Conservation (phyloP, 352 stramenopile species). For the Pythium oligandrum region DNA sequence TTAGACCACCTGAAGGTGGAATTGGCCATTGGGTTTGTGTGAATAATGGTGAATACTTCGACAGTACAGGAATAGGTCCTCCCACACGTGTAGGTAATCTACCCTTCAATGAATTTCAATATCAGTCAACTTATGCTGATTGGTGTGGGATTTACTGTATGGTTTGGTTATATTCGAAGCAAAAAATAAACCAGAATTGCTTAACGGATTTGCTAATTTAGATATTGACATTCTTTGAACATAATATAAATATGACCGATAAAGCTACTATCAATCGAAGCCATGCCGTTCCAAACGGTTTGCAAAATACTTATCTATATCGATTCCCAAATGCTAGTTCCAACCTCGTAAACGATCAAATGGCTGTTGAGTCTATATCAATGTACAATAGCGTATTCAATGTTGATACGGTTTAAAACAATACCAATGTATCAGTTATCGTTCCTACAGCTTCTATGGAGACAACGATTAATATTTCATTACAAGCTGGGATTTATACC, state of each 20-base stretch:
- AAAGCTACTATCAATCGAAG: background rate
- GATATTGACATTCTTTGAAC: conserved; percentile 3
- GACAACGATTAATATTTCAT: conserved; percentile 9
- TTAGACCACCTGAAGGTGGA: too few relatives aligned
- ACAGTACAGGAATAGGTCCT: conserved; percentile 1
- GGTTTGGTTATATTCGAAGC: conserved; percentile 6
- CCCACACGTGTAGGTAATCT: conserved; percentile 2
- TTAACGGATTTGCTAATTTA: conserved; percentile 5
- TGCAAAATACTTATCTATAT: conserved; percentile 15
- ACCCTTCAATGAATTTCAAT: conserved; percentile 8
- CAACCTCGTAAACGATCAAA: conserved; percentile 15
- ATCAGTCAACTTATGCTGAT: conserved; percentile 3
- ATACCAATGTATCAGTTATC: conserved; percentile 16
- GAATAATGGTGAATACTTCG: conserved; percentile 3
- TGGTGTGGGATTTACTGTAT: conserved; percentile 4
- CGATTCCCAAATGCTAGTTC: conserved; percentile 8
- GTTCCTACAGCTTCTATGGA: conserved; percentile 17
- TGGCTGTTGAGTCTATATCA: conserved; percentile 14
- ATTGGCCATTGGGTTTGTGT: background rate
- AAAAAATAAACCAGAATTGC: conserved; percentile 1
- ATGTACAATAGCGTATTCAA: conserved; percentile 23
- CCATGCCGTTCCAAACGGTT: conserved; percentile 20
- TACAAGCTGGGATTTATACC: conserved; percentile 16
- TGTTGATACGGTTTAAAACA: conserved; percentile 16
- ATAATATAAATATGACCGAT: background rate